Conservation (phyloP, 2,329 filamentous ascomycete genomes). For the Aspergillus proliferans region DNA sequence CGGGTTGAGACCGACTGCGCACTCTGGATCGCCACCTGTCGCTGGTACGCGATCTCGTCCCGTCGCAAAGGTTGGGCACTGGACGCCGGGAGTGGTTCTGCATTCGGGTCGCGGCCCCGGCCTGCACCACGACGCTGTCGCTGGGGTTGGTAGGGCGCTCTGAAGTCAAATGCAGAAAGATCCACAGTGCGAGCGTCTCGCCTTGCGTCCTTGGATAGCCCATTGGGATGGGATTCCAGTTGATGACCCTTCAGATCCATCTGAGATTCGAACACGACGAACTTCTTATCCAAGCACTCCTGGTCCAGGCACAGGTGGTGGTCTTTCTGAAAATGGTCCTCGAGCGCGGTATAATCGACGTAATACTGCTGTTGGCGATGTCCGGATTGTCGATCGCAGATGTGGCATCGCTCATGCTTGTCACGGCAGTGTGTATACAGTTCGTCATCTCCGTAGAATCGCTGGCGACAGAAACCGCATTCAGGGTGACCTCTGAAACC, state of each 20-base stretch:
- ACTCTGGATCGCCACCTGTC: conserved; percentile 85
- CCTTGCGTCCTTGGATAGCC: conserved; percentile 73
- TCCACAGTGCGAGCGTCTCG: conserved; percentile 81
- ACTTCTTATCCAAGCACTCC: conserved; percentile 94
- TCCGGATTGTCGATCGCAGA: conserved; percentile 68
- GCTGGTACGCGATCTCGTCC: conserved; percentile 85
- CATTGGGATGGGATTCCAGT: conserved; percentile 71
- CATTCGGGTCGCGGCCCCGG: conserved; percentile 78
- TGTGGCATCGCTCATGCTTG: conserved; percentile 89
- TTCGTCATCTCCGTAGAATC: conserved; percentile 95
- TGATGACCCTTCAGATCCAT: conserved; percentile 94
- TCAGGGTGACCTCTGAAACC: conserved; percentile 95
- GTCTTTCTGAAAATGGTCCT: conserved; percentile 78
- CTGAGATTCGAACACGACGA: conserved; percentile 91
- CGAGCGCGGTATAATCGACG: conserved; percentile 77
- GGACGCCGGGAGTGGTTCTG: conserved; percentile 68
- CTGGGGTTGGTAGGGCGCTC: conserved; percentile 61
- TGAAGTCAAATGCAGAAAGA: conserved; percentile 76
- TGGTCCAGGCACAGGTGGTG: conserved; percentile 79
- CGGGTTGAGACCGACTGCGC: conserved; percentile 73
- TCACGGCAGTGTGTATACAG: conserved; percentile 88
- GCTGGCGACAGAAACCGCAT: conserved; percentile 82
- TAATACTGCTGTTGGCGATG: conserved; percentile 79
- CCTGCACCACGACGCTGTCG: conserved; percentile 56
- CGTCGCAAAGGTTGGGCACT: conserved; percentile 74